Conservation (phyloP, 495 filamentous ascomycete species). For the Astrothelium subdiscretum region DNA sequence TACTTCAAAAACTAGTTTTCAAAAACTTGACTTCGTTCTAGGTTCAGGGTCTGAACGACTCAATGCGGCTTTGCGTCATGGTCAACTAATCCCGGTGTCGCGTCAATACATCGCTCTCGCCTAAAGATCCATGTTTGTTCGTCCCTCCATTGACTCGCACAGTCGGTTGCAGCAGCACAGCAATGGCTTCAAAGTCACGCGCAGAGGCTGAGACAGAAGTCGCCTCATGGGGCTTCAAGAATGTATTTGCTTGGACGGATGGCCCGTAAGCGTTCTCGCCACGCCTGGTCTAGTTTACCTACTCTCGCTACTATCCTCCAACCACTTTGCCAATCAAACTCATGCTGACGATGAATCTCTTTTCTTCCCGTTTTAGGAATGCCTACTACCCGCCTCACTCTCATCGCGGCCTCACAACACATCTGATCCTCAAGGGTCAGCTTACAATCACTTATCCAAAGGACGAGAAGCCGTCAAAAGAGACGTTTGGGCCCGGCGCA, state of each 20-base stretch:
- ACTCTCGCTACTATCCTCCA: neutral
- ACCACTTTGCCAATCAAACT: neutral
- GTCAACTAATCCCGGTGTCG: neutral
- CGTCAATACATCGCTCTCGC: too few species aligned
- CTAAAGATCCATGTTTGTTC: too few species aligned
- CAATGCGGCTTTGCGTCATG: neutral
- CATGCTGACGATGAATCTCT: neutral
- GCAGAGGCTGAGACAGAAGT: conserved; percentile 53
- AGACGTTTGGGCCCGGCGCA: conserved; percentile 55
- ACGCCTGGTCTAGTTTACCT: neutral
- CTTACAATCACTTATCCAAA: conserved; percentile 65
- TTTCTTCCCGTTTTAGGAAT: conserved; percentile 35
- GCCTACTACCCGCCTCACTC: conserved; percentile 66
- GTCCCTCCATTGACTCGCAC: neutral
- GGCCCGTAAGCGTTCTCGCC: conserved; percentile 42
- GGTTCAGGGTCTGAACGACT: neutral
- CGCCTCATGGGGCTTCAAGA: conserved; percentile 59
- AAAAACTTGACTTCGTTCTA: too few species aligned
- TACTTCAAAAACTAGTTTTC: too few species aligned
- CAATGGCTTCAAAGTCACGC: conserved; percentile 9
- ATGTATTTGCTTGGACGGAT: conserved; percentile 77
- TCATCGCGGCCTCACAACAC: conserved; percentile 59
- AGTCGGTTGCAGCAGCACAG: neutral
- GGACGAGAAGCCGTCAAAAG: conserved; percentile 48
- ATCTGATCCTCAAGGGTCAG: conserved; percentile 59